Percentiles rank a stretch among this genome's conserved stretches.
These are phyloP conservation scores for Saccharum spontaneum DNA, from an alignment of 176 grass and related monocot species.

Conservation along the genomic window DNA sequence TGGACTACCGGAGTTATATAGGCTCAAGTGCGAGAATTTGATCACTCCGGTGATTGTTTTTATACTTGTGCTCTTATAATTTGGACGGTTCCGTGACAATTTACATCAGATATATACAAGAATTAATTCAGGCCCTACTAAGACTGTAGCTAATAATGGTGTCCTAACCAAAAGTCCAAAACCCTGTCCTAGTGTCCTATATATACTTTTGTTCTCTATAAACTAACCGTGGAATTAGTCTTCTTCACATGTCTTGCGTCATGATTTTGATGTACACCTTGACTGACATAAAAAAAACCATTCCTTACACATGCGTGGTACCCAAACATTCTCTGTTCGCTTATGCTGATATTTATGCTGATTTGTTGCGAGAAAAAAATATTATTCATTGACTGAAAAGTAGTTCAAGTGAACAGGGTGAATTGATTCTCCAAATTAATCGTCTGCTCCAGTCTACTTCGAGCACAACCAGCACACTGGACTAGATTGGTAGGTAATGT, in stretches of 20 bases:
- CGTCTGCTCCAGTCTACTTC: slow-evolving; percentile 13
- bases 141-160: background rate
- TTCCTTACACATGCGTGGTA: background rate
- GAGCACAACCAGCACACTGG: slow-evolving; percentile 15
- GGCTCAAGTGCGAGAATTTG: too few species aligned
- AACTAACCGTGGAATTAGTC: background rate
- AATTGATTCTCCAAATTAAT: slow-evolving; percentile 21
- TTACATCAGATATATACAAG: too few species aligned
- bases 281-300: background rate
- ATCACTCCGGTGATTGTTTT: too few species aligned
- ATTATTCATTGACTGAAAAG: too few species aligned
- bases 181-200: background rate
- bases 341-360: too few species aligned
- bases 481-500: slow-evolving; percentile 28
- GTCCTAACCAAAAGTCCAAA: background rate
- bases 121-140: too few species aligned
- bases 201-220: background rate
- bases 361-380: too few species aligned
- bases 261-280: background rate
- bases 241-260: background rate
- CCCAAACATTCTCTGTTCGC: background rate
- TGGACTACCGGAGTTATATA: too few species aligned
- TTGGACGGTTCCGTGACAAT: too few species aligned
- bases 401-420: too few species aligned
- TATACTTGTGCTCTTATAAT: too few species aligned